Conservation (phyloP, 768 basidiomycete genomes). For the Wakefieldia striispora region DNA sequence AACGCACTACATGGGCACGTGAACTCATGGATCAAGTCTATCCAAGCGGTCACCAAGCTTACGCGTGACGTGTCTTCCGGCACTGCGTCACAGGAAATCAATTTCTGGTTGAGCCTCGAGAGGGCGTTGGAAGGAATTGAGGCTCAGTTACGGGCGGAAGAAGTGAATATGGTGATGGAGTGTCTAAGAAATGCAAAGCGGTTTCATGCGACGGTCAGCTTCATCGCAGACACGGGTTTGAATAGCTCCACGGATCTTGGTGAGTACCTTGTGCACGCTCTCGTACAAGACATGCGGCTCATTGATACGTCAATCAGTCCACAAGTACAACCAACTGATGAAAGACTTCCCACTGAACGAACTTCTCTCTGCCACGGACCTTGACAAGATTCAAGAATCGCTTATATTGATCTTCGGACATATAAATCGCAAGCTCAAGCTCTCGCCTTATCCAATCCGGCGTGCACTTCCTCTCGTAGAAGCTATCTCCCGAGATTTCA, state of each 20-base stretch:
- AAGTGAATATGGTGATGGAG: constrained; percentile 91
- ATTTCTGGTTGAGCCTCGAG: constrained; percentile 97
- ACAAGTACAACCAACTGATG: constrained; percentile 98
- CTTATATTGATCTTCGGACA: constrained; percentile 86
- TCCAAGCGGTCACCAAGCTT: constrained; percentile 96
- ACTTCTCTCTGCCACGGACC: constrained; percentile 91
- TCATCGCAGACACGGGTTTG: constrained; percentile 95
- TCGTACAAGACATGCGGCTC: not conserved
- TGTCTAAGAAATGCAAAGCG: constrained; percentile 94
- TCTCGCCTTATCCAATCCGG: constrained; percentile 95
- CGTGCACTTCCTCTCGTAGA: constrained; percentile 96
- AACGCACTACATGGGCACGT: constrained; percentile 92
- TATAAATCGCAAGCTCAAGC: constrained; percentile 91
- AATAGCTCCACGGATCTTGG: constrained; percentile 91
- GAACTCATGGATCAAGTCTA: constrained; percentile 97
- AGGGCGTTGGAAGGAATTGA: constrained; percentile 92
- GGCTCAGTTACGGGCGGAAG: constrained; percentile 84
- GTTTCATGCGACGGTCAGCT: constrained; percentile 95
- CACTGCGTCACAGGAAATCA: constrained; percentile 98
- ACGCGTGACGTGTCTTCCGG: constrained; percentile 89
- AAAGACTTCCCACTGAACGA: constrained; percentile 99
- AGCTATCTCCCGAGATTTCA: constrained; percentile 97
- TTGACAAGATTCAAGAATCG: constrained; percentile 92
- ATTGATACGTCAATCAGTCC: constrained; percentile 51
- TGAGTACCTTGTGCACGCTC: constrained; percentile 32